Evolutionary conservation across 2,329 filamentous ascomycete genomes (phyloP).

Genomic region (Phialocephala sp.): DNA sequence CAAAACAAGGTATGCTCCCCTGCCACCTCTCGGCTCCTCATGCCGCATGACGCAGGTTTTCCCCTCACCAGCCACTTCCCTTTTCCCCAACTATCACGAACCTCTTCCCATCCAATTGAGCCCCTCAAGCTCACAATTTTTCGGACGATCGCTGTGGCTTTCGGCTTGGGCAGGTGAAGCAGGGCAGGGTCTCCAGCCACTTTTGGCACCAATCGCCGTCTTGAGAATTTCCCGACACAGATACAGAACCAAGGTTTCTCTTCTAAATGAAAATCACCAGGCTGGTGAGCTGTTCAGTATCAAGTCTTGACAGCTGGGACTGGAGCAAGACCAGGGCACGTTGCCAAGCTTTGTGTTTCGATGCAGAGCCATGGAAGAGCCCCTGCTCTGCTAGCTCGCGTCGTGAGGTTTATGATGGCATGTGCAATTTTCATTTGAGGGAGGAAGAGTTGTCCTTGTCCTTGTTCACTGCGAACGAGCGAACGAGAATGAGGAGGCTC

Average conservation of each 20-base stretch:
- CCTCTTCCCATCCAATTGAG: too few relatives aligned
- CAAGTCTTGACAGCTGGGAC: neutral
- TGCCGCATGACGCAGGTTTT: constrained; percentile 15
- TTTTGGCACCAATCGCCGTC: neutral
- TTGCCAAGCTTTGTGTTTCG: neutral
- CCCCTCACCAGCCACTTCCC: constrained; percentile 32
- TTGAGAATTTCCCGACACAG: neutral
- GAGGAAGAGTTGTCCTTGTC: too few relatives aligned
- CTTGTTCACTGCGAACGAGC: neutral
- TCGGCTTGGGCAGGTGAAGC: neutral
- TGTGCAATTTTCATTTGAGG: neutral
- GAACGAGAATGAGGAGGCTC: neutral
- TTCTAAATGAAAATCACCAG: neutral
- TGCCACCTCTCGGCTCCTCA: constrained; percentile 18
- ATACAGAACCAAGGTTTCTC: neutral
- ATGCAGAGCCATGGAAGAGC: neutral
- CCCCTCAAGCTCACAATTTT: too few relatives aligned
- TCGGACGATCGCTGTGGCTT: constrained; percentile 4
- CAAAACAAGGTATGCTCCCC: constrained; percentile 20
- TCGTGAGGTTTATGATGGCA: constrained; percentile 5
- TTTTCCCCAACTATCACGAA: constrained; percentile 23
- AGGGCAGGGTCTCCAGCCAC: constrained; percentile 4
- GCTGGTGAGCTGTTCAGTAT: neutral
- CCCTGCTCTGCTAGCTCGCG: neutral
- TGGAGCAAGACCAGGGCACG: too few relatives aligned